phyloP scores from a whole-genome alignment of 306 rosid species.

The Gastrolobium villosum region DNA sequence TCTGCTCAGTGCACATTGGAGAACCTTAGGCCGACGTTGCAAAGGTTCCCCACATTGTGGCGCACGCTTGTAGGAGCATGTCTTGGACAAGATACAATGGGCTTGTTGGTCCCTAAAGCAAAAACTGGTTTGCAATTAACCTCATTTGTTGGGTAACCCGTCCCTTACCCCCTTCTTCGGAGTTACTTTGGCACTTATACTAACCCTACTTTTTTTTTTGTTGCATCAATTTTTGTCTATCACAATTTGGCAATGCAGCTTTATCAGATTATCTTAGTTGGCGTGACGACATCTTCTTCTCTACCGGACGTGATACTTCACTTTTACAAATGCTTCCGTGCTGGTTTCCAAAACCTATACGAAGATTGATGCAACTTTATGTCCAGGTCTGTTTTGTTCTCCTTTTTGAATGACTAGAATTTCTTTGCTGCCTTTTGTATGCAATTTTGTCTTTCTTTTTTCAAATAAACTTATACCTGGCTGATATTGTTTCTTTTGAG shows the following conservation, averaged over 20 bases:
- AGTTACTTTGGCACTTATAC: slow-evolving; percentile 41
- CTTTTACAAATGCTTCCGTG: slow-evolving; percentile 94
- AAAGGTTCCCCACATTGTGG: slow-evolving; percentile 86
- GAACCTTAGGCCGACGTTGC: slow-evolving; percentile 89
- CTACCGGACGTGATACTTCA: slow-evolving; percentile 89
- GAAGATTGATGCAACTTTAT: slow-evolving; percentile 88
- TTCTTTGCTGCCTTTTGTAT: slow-evolving; percentile 41
- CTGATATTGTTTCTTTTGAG: slow-evolving; percentile 25
- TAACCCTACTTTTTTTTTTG: slow-evolving; percentile 13
- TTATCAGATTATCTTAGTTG: slow-evolving; percentile 83
- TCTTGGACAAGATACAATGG: slow-evolving; percentile 78
- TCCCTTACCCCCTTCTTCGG: background rate
- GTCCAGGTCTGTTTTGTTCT: slow-evolving; percentile 77
- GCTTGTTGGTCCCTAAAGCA: slow-evolving; percentile 66
- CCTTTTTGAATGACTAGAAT: slow-evolving; percentile 30
- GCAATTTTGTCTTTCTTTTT: slow-evolving; percentile 28
- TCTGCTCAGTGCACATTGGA: slow-evolving; percentile 96
- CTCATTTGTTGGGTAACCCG: slow-evolving; percentile 30
- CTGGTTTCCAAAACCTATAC: slow-evolving; percentile 92
- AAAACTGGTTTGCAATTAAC: slow-evolving; percentile 74
- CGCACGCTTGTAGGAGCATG: slow-evolving; percentile 83
- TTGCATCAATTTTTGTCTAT: slow-evolving; percentile 25
- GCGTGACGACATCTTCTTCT: slow-evolving; percentile 88
- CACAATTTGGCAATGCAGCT: slow-evolving; percentile 58
- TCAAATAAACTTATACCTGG: slow-evolving; percentile 30